phyloP scores from a whole-genome alignment of 2,329 filamentous ascomycete genomes.

The Aspergillus sp. region DNA sequence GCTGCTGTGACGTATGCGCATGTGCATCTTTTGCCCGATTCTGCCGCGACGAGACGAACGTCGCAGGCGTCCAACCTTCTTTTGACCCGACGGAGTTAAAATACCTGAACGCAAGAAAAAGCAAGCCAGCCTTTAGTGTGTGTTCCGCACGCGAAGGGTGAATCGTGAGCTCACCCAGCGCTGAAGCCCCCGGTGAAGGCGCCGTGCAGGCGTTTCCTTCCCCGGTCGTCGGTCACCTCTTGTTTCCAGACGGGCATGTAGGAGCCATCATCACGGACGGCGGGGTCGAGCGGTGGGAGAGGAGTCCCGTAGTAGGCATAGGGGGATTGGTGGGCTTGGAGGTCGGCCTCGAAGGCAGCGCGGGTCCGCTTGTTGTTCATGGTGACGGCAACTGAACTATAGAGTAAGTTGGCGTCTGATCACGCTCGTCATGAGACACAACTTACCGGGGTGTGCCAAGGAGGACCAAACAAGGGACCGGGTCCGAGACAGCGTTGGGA shows the following conservation, averaged over 20 bases:
- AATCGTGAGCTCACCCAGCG: slow-evolving; percentile 63
- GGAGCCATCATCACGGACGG: slow-evolving; percentile 77
- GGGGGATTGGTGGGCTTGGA: slow-evolving; percentile 58
- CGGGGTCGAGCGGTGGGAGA: slow-evolving; percentile 66
- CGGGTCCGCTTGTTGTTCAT: slow-evolving; percentile 78
- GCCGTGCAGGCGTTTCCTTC: slow-evolving; percentile 82
- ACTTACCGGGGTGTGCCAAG: too few relatives aligned
- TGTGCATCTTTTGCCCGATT: slow-evolving; percentile 66
- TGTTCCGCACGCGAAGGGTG: slow-evolving; percentile 18
- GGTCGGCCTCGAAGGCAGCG: slow-evolving; percentile 67
- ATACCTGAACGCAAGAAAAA: slow-evolving; percentile 53
- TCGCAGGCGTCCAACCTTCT: slow-evolving; percentile 90
- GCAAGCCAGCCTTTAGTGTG: slow-evolving; percentile 22
- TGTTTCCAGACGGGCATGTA: slow-evolving; percentile 98
- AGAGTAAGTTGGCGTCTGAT: too few relatives aligned
- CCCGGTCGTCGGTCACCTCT: slow-evolving; percentile 87
- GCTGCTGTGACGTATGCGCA: slow-evolving; percentile 9
- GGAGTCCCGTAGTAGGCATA: slow-evolving; percentile 78
- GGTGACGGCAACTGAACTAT: neutral
- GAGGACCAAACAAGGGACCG: too few relatives aligned
- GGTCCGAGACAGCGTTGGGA: too few relatives aligned
- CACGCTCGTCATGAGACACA: too few relatives aligned
- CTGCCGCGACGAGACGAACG: slow-evolving; percentile 81
- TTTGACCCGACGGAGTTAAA: slow-evolving; percentile 98
- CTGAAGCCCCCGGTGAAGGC: slow-evolving; percentile 96